Conservation (phyloP, 148 eudicot genomes). For the Persicaria maculosa region DNA sequence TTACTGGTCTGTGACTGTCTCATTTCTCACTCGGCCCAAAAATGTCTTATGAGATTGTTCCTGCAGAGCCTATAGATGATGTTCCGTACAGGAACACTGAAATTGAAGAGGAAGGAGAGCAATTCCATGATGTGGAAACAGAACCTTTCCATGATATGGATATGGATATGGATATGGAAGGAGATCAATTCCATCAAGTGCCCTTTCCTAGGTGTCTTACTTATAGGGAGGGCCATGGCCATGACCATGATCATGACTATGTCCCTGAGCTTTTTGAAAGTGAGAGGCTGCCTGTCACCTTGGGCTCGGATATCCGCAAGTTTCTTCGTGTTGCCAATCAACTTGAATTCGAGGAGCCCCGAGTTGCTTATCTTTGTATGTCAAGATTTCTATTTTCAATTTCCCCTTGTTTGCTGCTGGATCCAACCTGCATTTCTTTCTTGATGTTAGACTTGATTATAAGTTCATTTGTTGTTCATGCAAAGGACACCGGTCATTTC, state of each 20-base stretch:
- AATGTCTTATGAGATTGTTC: constrained; percentile 60
- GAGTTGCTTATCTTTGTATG: constrained; percentile 92
- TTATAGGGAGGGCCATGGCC: constrained; percentile 27
- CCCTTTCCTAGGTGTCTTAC: constrained; percentile 50
- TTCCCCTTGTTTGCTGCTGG: background rate
- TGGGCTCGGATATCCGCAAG: constrained; percentile 70
- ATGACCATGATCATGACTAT: background rate
- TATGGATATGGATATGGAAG: background rate
- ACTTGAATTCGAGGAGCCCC: constrained; percentile 77
- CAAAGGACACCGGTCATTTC: background rate
- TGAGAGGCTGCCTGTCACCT: constrained; percentile 72
- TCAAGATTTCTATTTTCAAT: background rate
- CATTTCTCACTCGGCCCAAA: background rate
- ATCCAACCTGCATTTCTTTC: background rate
- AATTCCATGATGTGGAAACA: background rate
- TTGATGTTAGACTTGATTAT: background rate
- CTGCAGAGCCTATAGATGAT: constrained; percentile 42
- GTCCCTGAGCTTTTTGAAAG: constrained; percentile 76
- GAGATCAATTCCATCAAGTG: background rate
- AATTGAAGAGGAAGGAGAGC: constrained; percentile 17
- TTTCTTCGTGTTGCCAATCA: constrained; percentile 84
- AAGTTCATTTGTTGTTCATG: background rate
- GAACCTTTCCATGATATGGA: background rate
- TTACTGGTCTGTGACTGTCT: background rate
- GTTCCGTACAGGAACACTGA: constrained; percentile 9